Conservation (phyloP, 345 rosid genomes). For the Murraya paniculata region DNA sequence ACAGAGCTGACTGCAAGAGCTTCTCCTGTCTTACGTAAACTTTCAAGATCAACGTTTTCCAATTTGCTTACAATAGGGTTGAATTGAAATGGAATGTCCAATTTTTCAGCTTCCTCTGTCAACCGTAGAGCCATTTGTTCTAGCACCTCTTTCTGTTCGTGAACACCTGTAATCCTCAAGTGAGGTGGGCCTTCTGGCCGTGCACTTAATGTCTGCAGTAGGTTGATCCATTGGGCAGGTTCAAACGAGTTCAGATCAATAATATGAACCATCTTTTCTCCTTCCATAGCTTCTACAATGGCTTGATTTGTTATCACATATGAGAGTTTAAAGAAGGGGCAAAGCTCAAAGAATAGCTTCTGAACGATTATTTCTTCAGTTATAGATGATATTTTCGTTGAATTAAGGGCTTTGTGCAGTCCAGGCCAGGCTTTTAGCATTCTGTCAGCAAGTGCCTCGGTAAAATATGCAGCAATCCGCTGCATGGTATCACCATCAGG, state of each 20-base stretch:
- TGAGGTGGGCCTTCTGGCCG: slow-evolving; percentile 77
- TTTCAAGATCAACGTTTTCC: slow-evolving; percentile 52
- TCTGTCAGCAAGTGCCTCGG: slow-evolving; percentile 63
- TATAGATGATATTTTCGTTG: slow-evolving; percentile 43
- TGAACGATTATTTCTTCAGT: slow-evolving; percentile 52
- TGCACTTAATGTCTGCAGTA: slow-evolving; percentile 49
- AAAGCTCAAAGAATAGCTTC: slow-evolving; percentile 66
- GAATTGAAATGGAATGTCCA: slow-evolving; percentile 73
- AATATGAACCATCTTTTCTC: slow-evolving; percentile 73
- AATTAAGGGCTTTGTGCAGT: slow-evolving; percentile 64
- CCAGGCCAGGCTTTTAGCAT: slow-evolving; percentile 71
- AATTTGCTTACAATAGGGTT: slow-evolving; percentile 54
- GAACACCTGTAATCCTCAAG: slow-evolving; percentile 66
- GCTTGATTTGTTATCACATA: slow-evolving; percentile 69
- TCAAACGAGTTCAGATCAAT: slow-evolving; percentile 58
- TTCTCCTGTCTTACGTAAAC: slow-evolving; percentile 65
- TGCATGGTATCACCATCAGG: slow-evolving; percentile 72
- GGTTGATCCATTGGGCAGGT: slow-evolving; percentile 78
- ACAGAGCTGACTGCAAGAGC: slow-evolving; percentile 72
- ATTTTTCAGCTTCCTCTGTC: slow-evolving; percentile 65
- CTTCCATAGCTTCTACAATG: slow-evolving; percentile 67
- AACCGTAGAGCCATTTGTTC: slow-evolving; percentile 60
- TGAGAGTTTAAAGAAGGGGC: slow-evolving; percentile 60
- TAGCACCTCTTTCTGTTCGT: slow-evolving; percentile 59
- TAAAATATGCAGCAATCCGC: slow-evolving; percentile 75